Base-by-base conservation (phyloP, 2,329 filamentous ascomycete species). In the Huntiella omanensis region DNA sequence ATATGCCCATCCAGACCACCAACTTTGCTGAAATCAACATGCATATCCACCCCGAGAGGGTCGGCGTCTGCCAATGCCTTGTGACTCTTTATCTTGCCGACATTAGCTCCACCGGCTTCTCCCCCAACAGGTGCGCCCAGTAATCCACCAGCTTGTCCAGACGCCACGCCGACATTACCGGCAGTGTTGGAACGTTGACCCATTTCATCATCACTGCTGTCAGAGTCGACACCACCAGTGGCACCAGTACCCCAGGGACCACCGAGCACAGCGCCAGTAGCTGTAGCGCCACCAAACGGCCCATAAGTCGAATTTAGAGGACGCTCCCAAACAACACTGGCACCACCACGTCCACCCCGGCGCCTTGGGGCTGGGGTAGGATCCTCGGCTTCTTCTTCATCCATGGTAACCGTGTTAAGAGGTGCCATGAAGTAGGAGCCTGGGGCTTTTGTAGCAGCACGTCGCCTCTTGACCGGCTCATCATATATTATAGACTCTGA, bases 191-290 rank as follows among this genome's bases (percentile, higher is more conserved):
- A 73, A 50, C 80, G 73, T 52, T 78, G 75, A 52, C 73, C 69
- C 61, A 75, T 76, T 57, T 98, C 91, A 54, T 98, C 91, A 55
- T 98, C 91, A 59, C 91, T 98, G 60, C 86, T 95, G 58, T 98
- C 91, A 4, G 88, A 94, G 55, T 96, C 91, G 6, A 78, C 82
- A 45, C 81, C 83, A 22, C 80, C 86, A 50, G 75, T 75, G 16
- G 82, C 82, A 10, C 74, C 80, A 38, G 75, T 75, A 47, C 79
- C 81, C 67, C 79, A 83, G 4, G 82, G 79, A 1, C 83, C 84
- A 50, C 69, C 77, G 47, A 88, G 71, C 10, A 91, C 68, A 12
- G 84, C 75, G 32, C 77, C 71, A 37, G 71, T 71, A 33, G 83
- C 83, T 38, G 79, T 77, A 40, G 82, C 83, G 37, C 91, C 86